Evolutionary conservation across 352 stramenopile genomes (phyloP), one percentile per base, ranked within the genome.

Genomic region (Phytophthora melonis): DNA sequence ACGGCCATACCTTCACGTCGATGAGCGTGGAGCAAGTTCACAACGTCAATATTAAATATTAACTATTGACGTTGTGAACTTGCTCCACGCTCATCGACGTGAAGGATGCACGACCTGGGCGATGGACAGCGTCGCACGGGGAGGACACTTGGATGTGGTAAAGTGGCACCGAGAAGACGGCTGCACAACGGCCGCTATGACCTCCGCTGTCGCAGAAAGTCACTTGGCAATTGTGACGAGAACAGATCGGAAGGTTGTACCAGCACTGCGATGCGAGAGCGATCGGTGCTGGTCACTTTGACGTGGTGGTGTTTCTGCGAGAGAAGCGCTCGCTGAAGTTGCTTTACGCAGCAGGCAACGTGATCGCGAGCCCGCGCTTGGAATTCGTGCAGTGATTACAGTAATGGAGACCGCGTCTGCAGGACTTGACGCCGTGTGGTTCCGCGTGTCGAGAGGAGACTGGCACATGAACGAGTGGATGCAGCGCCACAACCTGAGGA

Each of bases 391-490:
- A 41, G 39, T 84, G 57, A 57, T 14, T 66, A n/a, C 16, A n/a
- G n/a, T n/a, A n/a, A n/a, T 67, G 6, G 36, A 34, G 39, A 57
- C 49, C 1, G 14, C 11, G 6, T 13, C 21, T 10, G 57, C 54
- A 18, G 65, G 57, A 50, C n/a, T 53, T 50, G 64, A 60, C 32
- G 55, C 14, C 30, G 39, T 71, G 13, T 27, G 25, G 45, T 65
- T 65, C 18, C 30, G 30, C 16, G 10, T 65, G 13, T 49, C 64
- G 11, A 36, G 45, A 58, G 43, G 56, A 36, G 45, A 71, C 36
- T 71, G 56, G 56, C 11, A 54, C 64, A 45, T 59, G 36, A 71
- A 71, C 47, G 64, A 71, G 30, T 71, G 64, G 55, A 34, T 55
- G 14, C 45, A 58, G 9, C 64, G 64, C 19, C 34, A 67, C 36